These are phyloP conservation scores for Beta vulgaris DNA, from an alignment of 148 eudicot genomes.

Conservation along the genomic window DNA sequence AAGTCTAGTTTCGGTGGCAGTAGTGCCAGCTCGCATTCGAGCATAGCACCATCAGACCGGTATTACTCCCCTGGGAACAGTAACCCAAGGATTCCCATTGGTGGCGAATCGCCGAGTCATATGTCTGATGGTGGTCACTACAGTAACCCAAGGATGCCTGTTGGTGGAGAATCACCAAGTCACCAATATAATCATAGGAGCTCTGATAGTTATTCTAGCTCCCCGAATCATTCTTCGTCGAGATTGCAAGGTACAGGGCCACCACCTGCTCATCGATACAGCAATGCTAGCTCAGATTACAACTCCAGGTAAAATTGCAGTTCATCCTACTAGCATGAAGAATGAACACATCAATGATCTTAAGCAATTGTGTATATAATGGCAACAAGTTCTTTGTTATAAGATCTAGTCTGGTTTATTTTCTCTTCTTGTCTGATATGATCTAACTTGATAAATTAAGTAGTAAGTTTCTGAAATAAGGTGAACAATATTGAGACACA, in stretches of 20 bases:
- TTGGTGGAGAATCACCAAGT: not conserved
- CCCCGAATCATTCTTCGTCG: not conserved
- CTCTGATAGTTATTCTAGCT: slow-evolving; percentile 1
- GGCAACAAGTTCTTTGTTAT: too few species aligned
- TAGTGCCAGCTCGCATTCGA: not conserved
- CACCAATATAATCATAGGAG: too few species aligned
- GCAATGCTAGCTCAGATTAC: slow-evolving; percentile 11
- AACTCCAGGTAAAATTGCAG: slow-evolving; percentile 26
- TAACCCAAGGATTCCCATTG: not conserved
- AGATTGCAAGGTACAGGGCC: not conserved
- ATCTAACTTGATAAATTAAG: too few species aligned
- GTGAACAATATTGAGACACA: too few species aligned
- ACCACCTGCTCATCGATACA: slow-evolving; percentile 10
- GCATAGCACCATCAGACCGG: not conserved
- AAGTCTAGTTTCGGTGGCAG: not conserved
- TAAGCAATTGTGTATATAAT: too few species aligned
- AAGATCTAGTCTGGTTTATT: too few species aligned
- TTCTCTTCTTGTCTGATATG: too few species aligned
- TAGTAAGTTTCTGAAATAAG: too few species aligned
- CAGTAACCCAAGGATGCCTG: not conserved
- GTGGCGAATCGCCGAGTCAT: not conserved
- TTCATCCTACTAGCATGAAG: too few species aligned
- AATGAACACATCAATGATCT: too few species aligned
- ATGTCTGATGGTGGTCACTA: not conserved
- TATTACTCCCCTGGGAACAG: not conserved